phyloP scores from a whole-genome alignment of 106 monocot species.

The Allium sativum region DNA sequence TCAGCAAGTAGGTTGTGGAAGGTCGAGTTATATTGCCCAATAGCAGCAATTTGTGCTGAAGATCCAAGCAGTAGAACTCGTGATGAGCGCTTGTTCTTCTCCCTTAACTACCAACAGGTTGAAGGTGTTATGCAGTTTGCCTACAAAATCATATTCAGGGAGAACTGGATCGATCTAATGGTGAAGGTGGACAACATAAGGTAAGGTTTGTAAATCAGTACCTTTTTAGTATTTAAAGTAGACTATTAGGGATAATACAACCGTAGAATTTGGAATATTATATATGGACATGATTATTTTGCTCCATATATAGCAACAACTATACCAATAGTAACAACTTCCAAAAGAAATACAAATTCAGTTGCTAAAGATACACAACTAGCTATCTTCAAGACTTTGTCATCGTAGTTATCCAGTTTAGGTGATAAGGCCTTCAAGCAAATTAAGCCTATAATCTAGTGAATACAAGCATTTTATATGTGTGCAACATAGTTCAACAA shows the following conservation, averaged over 20 bases:
- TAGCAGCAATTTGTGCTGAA: slow-evolving; percentile 43
- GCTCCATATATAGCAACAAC: neutral
- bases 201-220: slow-evolving; percentile 17
- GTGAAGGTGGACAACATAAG: slow-evolving; percentile 66
- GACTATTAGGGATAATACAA: neutral
- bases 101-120: slow-evolving; percentile 63
- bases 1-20: slow-evolving; percentile 64
- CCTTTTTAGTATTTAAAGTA: neutral
- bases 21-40: slow-evolving; percentile 66
- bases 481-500: too few relatives aligned
- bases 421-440: too few relatives aligned
- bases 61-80: slow-evolving; percentile 19
- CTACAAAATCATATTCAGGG: slow-evolving; percentile 27
- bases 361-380: neutral
- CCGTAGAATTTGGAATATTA: too few relatives aligned
- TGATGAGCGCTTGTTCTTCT: slow-evolving; percentile 72
- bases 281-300: neutral
- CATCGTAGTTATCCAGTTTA: too few relatives aligned
- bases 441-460: too few relatives aligned
- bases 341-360: neutral
- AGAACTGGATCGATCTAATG: slow-evolving; percentile 49
- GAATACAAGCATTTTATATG: too few relatives aligned
- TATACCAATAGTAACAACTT: neutral
- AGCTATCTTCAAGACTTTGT: too few relatives aligned
- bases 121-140: slow-evolving; percentile 75